Evolutionary conservation across 2,329 filamentous ascomycete genomes (phyloP).

Genomic region (Alternaria sp.): DNA sequence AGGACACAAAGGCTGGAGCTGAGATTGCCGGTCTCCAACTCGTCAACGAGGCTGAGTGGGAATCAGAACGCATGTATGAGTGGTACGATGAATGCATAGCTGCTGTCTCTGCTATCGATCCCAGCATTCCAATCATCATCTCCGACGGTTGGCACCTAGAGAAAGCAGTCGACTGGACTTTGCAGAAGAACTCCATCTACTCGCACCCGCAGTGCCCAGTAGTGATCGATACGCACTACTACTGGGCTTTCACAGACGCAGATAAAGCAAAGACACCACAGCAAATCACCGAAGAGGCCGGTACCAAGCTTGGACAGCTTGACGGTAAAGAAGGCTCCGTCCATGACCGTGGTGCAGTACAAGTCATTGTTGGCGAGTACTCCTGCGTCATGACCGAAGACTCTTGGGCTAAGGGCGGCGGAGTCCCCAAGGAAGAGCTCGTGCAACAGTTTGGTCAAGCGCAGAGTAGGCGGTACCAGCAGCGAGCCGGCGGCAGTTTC

Average conservation of each 20-base stretch:
- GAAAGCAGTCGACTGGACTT: conserved; percentile 54
- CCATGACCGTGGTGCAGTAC: conserved; percentile 57
- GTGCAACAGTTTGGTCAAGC: conserved; percentile 56
- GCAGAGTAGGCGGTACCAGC: conserved; percentile 57
- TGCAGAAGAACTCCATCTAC: conserved; percentile 49
- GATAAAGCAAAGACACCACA: conserved; percentile 60
- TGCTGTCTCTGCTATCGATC: conserved; percentile 56
- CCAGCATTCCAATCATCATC: conserved; percentile 61
- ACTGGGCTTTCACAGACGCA: conserved; percentile 63
- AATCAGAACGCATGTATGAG: conserved; percentile 60
- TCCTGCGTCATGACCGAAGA: conserved; percentile 62
- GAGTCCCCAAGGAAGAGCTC: conserved; percentile 47
- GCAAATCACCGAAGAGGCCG: conserved; percentile 58
- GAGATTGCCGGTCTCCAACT: conserved; percentile 63
- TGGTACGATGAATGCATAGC: conserved; percentile 62
- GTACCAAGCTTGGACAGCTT: conserved; percentile 53
- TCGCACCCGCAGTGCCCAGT: conserved; percentile 53
- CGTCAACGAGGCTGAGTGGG: conserved; percentile 62
- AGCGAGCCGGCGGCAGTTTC: conserved; percentile 59
- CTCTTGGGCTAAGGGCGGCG: conserved; percentile 52
- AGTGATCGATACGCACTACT: conserved; percentile 65
- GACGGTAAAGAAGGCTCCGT: conserved; percentile 57
- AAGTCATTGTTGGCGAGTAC: conserved; percentile 64
- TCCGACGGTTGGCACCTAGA: conserved; percentile 64
- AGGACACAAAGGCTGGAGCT: conserved; percentile 52